Conservation (phyloP, 306 rosid species). For the Vigna unguiculata region DNA sequence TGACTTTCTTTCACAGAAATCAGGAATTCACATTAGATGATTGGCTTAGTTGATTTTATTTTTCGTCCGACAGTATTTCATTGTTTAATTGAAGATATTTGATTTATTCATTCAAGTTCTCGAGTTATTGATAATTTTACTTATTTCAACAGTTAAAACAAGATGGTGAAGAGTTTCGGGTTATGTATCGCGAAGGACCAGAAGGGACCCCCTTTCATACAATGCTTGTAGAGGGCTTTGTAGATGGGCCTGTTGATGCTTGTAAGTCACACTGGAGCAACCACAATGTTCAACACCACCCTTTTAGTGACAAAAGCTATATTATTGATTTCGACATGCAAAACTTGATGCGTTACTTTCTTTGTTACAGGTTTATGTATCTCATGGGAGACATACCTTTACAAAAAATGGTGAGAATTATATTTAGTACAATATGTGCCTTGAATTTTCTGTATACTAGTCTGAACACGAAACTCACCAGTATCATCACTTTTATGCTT, state of each 20-base stretch:
- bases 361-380: constrained; percentile 71
- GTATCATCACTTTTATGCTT: neutral
- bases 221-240: constrained; percentile 82
- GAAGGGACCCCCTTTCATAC: constrained; percentile 80
- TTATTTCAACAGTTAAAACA: constrained; percentile 73
- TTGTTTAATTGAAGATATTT: constrained; percentile 17
- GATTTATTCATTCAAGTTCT: neutral
- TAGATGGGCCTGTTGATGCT: constrained; percentile 76
- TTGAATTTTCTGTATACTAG: constrained; percentile 26
- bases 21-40: constrained; percentile 7
- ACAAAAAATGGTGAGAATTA: constrained; percentile 70
- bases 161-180: constrained; percentile 79
- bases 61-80: constrained; percentile 8
- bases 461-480: neutral
- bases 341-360: constrained; percentile 22
- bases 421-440: constrained; percentile 25
- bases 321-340: neutral
- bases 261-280: constrained; percentile 60
- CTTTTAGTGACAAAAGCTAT: neutral
- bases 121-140: neutral
- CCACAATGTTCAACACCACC: constrained; percentile 17
- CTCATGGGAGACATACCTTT: constrained; percentile 79
- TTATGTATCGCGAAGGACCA: constrained; percentile 83
- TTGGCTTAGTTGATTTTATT: constrained; percentile 5
- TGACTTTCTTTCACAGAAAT: constrained; percentile 16